Evolutionary conservation across 805 yeast species (phyloP).

Genomic region (Lipomyces starkeyi): DNA sequence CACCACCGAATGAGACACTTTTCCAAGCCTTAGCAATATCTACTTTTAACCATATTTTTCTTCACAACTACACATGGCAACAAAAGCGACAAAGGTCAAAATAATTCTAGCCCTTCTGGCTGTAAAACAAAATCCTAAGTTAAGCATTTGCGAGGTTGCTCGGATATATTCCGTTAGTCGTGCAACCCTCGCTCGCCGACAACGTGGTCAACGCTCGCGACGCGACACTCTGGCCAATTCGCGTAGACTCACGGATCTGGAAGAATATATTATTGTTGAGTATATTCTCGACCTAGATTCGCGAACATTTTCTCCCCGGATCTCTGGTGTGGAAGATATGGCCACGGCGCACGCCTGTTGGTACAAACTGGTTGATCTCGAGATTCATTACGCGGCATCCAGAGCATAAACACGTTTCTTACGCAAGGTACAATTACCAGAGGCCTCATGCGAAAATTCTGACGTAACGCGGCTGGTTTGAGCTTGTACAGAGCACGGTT

Average conservation of each 20-base stretch:
- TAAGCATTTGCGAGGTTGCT: background rate
- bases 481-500: background rate
- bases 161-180: background rate
- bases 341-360: slow-evolving; percentile 4
- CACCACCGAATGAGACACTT: background rate
- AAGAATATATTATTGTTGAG: background rate
- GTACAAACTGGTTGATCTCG: no score
- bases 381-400: slow-evolving; percentile 5
- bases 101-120: no score
- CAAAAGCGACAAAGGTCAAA: no score
- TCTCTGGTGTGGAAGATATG: slow-evolving; percentile 13
- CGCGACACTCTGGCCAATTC: background rate
- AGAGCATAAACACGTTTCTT: slow-evolving; percentile 3
- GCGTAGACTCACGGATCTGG: background rate
- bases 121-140: no score
- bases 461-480: slow-evolving; percentile 2
- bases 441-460: background rate
- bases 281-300: slow-evolving; percentile 12
- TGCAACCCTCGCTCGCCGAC: background rate
- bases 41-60: no score
- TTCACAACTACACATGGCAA: no score
- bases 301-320: slow-evolving; percentile 1
- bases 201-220: background rate
- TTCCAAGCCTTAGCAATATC: background rate
- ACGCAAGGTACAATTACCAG: slow-evolving; percentile 7